Evolutionary conservation across 257 asterid genomes (phyloP).

Genomic region (Avicennia marina): DNA sequence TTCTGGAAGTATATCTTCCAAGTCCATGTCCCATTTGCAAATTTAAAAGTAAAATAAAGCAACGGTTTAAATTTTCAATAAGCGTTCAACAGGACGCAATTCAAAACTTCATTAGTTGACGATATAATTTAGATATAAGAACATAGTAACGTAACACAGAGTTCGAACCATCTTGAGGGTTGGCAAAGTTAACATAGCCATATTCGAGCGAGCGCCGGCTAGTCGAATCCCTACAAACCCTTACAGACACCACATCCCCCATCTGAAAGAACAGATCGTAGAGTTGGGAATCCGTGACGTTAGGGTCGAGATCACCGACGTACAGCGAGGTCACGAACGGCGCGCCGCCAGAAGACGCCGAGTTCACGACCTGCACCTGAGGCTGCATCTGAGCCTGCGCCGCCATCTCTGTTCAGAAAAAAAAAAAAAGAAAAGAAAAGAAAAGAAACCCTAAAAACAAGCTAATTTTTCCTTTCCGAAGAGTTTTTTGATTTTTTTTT

Average conservation of each 20-base stretch:
- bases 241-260: slow-evolving; percentile 29
- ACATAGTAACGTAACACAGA: background rate
- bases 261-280: slow-evolving; percentile 1
- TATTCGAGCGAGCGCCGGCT: slow-evolving; percentile 24
- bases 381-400: slow-evolving; percentile 9
- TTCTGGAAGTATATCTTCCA: too few relatives aligned
- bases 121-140: background rate
- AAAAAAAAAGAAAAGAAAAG: background rate
- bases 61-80: too few relatives aligned
- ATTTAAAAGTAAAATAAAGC: too few relatives aligned
- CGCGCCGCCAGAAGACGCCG: background rate
- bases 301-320: slow-evolving; percentile 23
- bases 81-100: background rate
- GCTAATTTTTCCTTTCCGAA: background rate
- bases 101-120: background rate
- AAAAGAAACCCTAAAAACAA: background rate
- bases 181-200: slow-evolving; percentile 30
- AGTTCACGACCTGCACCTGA: background rate
- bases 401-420: background rate
- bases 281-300: slow-evolving; percentile 24
- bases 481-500: background rate
- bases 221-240: slow-evolving; percentile 19
- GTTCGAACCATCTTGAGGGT: slow-evolving; percentile 25
- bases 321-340: slow-evolving; percentile 22
- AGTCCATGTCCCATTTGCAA: too few relatives aligned